Evolutionary conservation across 208 protist species (phyloP).

Genomic region (Balamuthia mandrillaris): DNA sequence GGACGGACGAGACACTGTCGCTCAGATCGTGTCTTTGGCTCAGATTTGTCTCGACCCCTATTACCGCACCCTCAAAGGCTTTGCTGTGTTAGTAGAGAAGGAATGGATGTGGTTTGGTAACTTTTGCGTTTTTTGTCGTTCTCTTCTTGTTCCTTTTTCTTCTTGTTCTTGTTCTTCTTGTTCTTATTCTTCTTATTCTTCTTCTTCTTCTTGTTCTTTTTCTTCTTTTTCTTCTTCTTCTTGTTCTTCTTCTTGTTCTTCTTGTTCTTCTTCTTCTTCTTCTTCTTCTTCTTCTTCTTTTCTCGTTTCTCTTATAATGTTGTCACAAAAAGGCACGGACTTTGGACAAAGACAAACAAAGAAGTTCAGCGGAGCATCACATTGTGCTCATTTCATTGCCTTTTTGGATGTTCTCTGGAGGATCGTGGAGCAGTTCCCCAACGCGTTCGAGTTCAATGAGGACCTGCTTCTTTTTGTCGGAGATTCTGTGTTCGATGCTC

Average conservation of each 20-base stretch:
- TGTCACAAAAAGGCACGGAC: no score
- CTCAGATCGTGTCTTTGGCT: constrained; percentile 61
- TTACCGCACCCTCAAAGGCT: constrained; percentile 84
- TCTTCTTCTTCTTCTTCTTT: not conserved
- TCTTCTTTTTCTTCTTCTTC: no score
- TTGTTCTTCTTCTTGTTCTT: no score
- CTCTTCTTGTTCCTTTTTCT: not conserved
- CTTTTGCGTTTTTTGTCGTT: not conserved
- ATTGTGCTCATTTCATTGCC: no score
- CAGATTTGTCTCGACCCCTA: constrained; percentile 74
- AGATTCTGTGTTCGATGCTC: not conserved
- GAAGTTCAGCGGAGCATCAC: no score
- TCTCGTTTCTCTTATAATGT: no score
- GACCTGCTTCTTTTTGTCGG: constrained; percentile 9
- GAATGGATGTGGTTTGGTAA: constrained; percentile 72
- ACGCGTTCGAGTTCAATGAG: constrained; percentile 28
- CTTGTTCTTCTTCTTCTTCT: no score
- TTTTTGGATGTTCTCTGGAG: no score
- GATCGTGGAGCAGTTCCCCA: not conserved
- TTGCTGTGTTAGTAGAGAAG: constrained; percentile 83
- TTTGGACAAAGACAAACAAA: no score
- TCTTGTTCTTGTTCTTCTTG: constrained; percentile 17
- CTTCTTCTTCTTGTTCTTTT: no score
- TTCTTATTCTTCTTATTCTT: no score
- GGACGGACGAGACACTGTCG: not conserved